Percentiles rank a stretch among this genome's conserved stretches.
phyloP scores from a whole-genome alignment of 2,329 filamentous ascomycete genomes.

The Corynespora cassiicola region DNA sequence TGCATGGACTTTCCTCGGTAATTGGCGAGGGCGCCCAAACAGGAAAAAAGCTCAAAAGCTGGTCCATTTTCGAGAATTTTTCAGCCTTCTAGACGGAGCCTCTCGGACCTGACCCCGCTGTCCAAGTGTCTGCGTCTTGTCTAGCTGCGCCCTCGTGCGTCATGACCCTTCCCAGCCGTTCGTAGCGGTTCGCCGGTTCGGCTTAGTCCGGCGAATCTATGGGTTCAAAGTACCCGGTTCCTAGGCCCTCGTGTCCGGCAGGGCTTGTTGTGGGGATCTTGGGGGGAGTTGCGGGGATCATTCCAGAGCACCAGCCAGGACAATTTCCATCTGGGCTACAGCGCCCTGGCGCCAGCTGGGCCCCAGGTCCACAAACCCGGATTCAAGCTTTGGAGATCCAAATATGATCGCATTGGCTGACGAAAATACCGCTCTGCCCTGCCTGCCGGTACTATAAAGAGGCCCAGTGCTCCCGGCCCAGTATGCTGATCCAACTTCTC shows the following conservation, averaged over 20 bases:
- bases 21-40: too few relatives aligned
- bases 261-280: slow-evolving; percentile 1
- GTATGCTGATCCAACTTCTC: too few relatives aligned
- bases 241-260: slow-evolving; percentile 5
- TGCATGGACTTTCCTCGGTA: slow-evolving; percentile 2
- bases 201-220: slow-evolving; percentile 2
- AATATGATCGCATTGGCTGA: slow-evolving; percentile 7
- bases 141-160: slow-evolving; percentile 3
- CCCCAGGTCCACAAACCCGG: slow-evolving; percentile 1
- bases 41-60: too few relatives aligned
- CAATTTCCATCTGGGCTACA: slow-evolving; percentile 2
- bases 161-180: slow-evolving; percentile 3
- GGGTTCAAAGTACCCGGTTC: neutral
- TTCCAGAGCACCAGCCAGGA: slow-evolving; percentile 9
- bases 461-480: too few relatives aligned
- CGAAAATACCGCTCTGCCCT: neutral
- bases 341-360: neutral
- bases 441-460: neutral
- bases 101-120: slow-evolving; percentile 5
- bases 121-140: slow-evolving; percentile 2
- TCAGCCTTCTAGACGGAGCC: neutral
- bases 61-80: too few relatives aligned
- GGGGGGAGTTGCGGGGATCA: slow-evolving; percentile 13
- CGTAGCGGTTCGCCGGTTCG: neutral
- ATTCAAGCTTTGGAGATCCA: slow-evolving; percentile 4